Percentiles rank a stretch among this genome's conserved stretches.
These are phyloP conservation scores for Bassia scoparia DNA, from an alignment of 148 eudicot genomes.

Conservation along the genomic window DNA sequence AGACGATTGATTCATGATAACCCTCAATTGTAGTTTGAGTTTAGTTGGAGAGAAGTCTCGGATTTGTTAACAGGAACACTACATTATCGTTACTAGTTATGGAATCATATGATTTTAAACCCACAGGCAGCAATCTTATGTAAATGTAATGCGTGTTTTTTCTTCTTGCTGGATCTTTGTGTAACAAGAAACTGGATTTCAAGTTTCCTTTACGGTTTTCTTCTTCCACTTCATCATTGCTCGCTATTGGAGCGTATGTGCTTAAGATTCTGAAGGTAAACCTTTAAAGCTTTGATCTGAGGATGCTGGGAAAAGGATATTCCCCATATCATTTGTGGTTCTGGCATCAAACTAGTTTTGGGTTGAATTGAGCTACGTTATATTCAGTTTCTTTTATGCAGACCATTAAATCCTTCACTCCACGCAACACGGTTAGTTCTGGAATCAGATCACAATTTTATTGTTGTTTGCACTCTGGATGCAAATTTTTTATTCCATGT, in stretches of 20 bases:
- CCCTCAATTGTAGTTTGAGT: neutral
- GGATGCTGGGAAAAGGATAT: constrained; percentile 94
- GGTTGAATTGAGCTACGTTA: constrained; percentile 94
- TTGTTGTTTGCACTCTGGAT: constrained; percentile 6
- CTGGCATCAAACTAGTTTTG: constrained; percentile 88
- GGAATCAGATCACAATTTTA: constrained; percentile 6
- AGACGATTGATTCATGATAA: neutral
- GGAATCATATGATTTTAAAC: neutral
- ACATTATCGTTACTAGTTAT: neutral
- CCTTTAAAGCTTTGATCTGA: constrained; percentile 72
- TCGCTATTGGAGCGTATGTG: constrained; percentile 89
- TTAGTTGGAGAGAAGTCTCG: neutral
- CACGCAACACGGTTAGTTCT: constrained; percentile 78
- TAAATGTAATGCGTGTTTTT: neutral
- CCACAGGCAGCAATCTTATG: neutral
- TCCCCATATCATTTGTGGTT: constrained; percentile 98
- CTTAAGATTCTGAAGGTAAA: constrained; percentile 81
- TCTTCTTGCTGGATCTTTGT: constrained; percentile 17
- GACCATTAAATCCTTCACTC: constrained; percentile 94
- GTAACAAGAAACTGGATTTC: constrained; percentile 84
- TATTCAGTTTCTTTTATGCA: constrained; percentile 97
- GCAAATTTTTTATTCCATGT: neutral
- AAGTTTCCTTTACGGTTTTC: constrained; percentile 94
- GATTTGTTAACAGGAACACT: neutral
- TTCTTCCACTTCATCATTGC: constrained; percentile 91